Conservation (phyloP, 1,139 yeast species). For the Scheffersomyces quercinus region DNA sequence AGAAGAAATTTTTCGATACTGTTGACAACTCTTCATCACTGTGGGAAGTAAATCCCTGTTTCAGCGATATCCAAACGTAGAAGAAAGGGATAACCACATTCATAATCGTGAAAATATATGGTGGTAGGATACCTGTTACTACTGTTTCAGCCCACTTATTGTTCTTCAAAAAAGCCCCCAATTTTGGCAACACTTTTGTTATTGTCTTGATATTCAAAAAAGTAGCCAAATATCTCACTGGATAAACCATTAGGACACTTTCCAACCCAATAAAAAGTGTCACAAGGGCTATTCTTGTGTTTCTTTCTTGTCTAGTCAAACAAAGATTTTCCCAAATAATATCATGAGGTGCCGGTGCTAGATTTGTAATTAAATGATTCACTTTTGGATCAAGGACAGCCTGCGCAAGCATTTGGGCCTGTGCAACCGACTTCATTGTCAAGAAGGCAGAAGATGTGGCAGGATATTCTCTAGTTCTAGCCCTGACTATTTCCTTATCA, state of each 20-base stretch:
- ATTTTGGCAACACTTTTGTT: conserved; percentile 67
- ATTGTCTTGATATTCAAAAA: conserved; percentile 70
- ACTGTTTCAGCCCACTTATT: conserved; percentile 61
- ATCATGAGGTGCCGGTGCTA: conserved; percentile 90
- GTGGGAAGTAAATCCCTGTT: conserved; percentile 72
- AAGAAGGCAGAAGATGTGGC: conserved; percentile 69
- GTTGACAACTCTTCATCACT: conserved; percentile 77
- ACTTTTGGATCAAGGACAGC: conserved; percentile 82
- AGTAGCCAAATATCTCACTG: conserved; percentile 72
- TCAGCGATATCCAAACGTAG: conserved; percentile 63
- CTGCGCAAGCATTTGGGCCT: conserved; percentile 89
- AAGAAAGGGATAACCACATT: conserved; percentile 69
- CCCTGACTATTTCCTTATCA: conserved; percentile 57
- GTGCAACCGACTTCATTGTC: conserved; percentile 82
- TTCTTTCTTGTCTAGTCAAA: conserved; percentile 56
- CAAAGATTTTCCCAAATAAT: conserved; percentile 78
- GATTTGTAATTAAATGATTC: conserved; percentile 64
- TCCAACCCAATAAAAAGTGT: conserved; percentile 63
- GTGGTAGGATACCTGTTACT: conserved; percentile 78
- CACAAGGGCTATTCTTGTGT: conserved; percentile 59
- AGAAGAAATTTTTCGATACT: conserved; percentile 75
- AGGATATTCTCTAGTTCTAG: conserved; percentile 62
- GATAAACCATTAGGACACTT: conserved; percentile 68
- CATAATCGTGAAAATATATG: conserved; percentile 68
- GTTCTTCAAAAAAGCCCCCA: conserved; percentile 61